Percentiles rank a stretch among this genome's conserved stretches.
Evolutionary conservation across 495 filamentous ascomycete genomes (phyloP).

Genomic region (Antarctomyces pellizariae): DNA sequence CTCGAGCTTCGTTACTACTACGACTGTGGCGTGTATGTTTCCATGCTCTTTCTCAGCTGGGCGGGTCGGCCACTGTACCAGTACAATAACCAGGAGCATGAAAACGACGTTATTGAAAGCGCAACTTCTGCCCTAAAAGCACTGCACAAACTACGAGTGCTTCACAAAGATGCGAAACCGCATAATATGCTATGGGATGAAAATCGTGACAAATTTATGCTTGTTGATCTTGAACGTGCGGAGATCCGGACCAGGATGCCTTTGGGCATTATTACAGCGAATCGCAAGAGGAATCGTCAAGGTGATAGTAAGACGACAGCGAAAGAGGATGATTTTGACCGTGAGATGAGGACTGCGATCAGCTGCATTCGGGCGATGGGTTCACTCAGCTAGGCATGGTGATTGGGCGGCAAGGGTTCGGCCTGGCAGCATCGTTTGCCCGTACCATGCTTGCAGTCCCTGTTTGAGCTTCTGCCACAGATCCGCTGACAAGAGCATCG

Average conservation of each 20-base stretch:
- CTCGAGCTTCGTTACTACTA: constrained; percentile 12
- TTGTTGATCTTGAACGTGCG: constrained; percentile 13
- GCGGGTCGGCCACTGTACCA: constrained; percentile 9
- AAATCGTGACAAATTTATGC: constrained; percentile 5
- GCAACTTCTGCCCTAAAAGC: constrained; percentile 4
- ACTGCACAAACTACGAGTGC: constrained; percentile 9
- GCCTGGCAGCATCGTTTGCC: too few species aligned
- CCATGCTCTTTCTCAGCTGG: constrained; percentile 17
- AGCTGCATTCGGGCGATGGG: too few species aligned
- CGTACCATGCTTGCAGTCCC: too few species aligned
- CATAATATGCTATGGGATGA: constrained; percentile 11
- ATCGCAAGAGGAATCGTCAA: constrained; percentile 8
- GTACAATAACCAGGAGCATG: constrained; percentile 3
- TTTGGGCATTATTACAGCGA: constrained; percentile 5
- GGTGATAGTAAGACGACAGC: too few species aligned
- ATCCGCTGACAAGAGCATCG: too few species aligned
- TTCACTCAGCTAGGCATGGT: too few species aligned
- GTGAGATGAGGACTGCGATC: too few species aligned
- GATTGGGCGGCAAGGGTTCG: too few species aligned
- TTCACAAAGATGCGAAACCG: constrained; percentile 10
- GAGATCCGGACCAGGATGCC: constrained; percentile 3
- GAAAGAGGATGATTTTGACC: too few species aligned
- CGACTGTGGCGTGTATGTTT: constrained; percentile 10
- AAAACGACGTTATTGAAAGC: constrained; percentile 1
- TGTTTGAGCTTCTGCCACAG: too few species aligned